Evolutionary conservation across 768 basidiomycete genomes (phyloP), one percentile per base, ranked within the genome.

Genomic region (Podaxis carcinomalis): DNA sequence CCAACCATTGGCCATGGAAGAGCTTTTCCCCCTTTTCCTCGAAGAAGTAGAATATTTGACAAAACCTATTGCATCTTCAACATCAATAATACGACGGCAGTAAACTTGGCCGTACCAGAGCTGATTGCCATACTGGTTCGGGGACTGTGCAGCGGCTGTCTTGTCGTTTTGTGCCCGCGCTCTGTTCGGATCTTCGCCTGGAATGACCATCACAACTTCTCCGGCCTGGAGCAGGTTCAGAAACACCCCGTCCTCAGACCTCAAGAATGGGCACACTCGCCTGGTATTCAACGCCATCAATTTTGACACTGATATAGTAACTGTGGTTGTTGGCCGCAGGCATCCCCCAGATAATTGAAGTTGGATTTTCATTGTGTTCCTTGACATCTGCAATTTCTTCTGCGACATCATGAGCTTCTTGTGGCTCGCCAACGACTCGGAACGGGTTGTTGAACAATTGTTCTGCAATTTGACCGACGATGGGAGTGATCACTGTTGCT

Each of bases 1-100:
- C 73, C 59, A 84, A 78, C 90, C 90, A 92, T 59, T 88, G 86
- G 0, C 80, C 88, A 69, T 92, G 90, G 57, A 88, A 85, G 73
- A 76, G 79, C 67, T 84, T 86, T 49, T 58, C 62, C 28, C 64
- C 62, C 14, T 58, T 42, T 6, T 68, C 69, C 56, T 86, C 81
- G 62, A 80, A 87, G 59, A 92, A 81, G 64, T 86, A 88, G 3
- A 76, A 77, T 44, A 91, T 87, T n/a, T 76, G 79, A 52, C 83
- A 83, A 66, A 92, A 92, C 90, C 90, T 92, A 32, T 11, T 28
- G 28, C 16, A 56, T n/a, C 28, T 37, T 32, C 13, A 42, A 21
- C 42, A 11, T 19, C 1, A 35, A 23, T 19, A 23, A 25, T 51
- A 57, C 11, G 50, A 23, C 19, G 14, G 19, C 25, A 23, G 6